Base-by-base conservation (phyloP, 2,329 filamentous ascomycete species). In the Verticillium klebahnii region DNA sequence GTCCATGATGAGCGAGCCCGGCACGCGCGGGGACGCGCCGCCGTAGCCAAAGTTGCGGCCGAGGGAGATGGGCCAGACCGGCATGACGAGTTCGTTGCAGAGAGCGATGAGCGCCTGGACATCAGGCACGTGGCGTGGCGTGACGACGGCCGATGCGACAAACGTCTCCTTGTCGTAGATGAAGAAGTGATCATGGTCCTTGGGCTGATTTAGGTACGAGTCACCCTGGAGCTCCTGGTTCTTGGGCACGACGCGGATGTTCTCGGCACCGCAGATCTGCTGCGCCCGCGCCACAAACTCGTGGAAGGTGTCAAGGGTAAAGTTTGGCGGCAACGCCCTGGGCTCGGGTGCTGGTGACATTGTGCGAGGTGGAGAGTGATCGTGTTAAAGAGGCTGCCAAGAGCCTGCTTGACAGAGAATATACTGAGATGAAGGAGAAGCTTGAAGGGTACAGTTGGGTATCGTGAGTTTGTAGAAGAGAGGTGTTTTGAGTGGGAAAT, bases 31-130 rank as follows among this genome's bases (percentile, higher is more conserved):
- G 1, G 77, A 77, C 0, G 77, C 74, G 11, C 77, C 77, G 19
- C 78, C 77, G 60, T 80, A 80, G 14, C 77, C 78, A 17, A 78
- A 65, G 58, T 80, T 79, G 5, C 75, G 68, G 1, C 74, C 74
- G 62, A 76, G 70, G 1, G 73, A 76, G 62, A 74, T 75, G 8
- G 75, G 73, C 64, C 73, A 76, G 59, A 75, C 68, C 14, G 75
- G 74, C 50, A 76, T 71, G 36, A 68, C 59, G 58, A 71, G 66
- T 54, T 73, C 60, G 71, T 80, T 70, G 69, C 75, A 57, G 70
- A 67, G 62, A 1, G 34, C 68, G 60, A 79, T 71, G 50, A 80
- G 69, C 2, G 65, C 69, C 69, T 83, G 81, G 3, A 82, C 80
- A 58, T 84, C 79, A 50, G 70, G 11, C 5, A 77, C 75, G 31